These are phyloP conservation scores for Skeletonema menzelii DNA, from an alignment of 108 stramenopile genomes.

Conservation along the genomic window DNA sequence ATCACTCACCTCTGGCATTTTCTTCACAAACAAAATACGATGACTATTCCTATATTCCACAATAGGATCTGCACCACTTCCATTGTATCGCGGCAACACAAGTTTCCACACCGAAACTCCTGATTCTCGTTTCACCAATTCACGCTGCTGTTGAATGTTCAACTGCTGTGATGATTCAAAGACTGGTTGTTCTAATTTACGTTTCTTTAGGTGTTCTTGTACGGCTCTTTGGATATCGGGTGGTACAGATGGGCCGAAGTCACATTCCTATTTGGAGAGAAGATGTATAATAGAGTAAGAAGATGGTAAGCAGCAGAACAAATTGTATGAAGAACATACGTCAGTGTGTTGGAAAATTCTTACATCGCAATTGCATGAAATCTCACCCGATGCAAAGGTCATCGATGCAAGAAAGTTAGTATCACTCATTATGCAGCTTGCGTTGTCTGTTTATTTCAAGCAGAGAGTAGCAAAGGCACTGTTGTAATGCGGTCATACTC, in stretches of 20 bases:
- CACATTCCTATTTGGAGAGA: slow-evolving; percentile 41
- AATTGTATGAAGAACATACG: not conserved
- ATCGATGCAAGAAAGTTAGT: slow-evolving; percentile 48
- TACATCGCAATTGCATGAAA: not conserved
- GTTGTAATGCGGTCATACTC: too few relatives aligned
- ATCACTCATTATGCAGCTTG: not conserved
- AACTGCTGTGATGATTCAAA: slow-evolving; percentile 31
- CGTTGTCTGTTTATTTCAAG: too few relatives aligned
- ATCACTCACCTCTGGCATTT: slow-evolving; percentile 29
- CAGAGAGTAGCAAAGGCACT: too few relatives aligned
- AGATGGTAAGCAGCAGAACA: slow-evolving; percentile 10
- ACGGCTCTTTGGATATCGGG: slow-evolving; percentile 26
- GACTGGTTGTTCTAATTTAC: slow-evolving; percentile 5
- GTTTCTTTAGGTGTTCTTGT: slow-evolving; percentile 10
- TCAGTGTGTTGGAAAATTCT: not conserved
- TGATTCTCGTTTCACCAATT: slow-evolving; percentile 42
- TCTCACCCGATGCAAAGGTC: slow-evolving; percentile 49
- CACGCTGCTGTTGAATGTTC: slow-evolving; percentile 50
- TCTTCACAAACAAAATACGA: slow-evolving; percentile 53
- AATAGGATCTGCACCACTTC: slow-evolving; percentile 40
- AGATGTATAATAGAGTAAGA: not conserved
- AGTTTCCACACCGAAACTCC: slow-evolving; percentile 51
- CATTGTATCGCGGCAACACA: slow-evolving; percentile 35
- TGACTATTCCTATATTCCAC: slow-evolving; percentile 68
- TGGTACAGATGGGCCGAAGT: slow-evolving; percentile 47